These are phyloP conservation scores for Vanrija sp. DNA, from an alignment of 1,284 basidiomycete species.

Conservation along the genomic window DNA sequence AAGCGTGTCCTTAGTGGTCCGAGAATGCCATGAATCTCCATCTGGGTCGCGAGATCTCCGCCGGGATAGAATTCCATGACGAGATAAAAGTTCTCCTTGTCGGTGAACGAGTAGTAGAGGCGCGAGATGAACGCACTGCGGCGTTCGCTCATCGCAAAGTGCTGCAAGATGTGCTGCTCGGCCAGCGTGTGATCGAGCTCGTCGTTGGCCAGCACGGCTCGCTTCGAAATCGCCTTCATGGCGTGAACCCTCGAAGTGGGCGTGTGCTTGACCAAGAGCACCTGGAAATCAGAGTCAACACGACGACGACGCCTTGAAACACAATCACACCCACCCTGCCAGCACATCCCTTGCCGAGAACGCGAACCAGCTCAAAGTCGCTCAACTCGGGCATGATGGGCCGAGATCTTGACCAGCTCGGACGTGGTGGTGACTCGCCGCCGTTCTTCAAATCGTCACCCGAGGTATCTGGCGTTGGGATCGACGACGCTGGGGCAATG, in stretches of 20 bases:
- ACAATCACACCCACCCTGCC: constrained; percentile 59
- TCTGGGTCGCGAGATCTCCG: constrained; percentile 92
- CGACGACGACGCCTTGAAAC: background rate
- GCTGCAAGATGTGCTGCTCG: constrained; percentile 86
- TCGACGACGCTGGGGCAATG: background rate
- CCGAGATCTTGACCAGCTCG: no score
- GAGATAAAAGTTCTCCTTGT: constrained; percentile 82
- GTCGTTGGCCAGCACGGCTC: constrained; percentile 90
- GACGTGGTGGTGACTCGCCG: background rate
- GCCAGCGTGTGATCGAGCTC: constrained; percentile 93
- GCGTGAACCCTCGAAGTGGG: constrained; percentile 70
- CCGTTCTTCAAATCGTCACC: constrained; percentile 3
- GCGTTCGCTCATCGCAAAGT: constrained; percentile 64
- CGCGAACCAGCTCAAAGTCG: constrained; percentile 94
- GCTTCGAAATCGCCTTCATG: constrained; percentile 93
- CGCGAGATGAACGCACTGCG: constrained; percentile 88
- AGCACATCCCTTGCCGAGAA: constrained; percentile 92
- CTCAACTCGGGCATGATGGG: constrained; percentile 61
- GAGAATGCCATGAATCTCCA: constrained; percentile 87
- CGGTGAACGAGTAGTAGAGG: constrained; percentile 93
- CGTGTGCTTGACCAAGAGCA: constrained; percentile 77
- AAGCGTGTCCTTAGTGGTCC: constrained; percentile 89
- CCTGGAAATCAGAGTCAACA: constrained; percentile 43
- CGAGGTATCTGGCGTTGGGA: constrained; percentile 9
- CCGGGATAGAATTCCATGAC: constrained; percentile 83